Conservation (phyloP, 2,329 filamentous ascomycete genomes). For the Cyanodermella asteris region DNA sequence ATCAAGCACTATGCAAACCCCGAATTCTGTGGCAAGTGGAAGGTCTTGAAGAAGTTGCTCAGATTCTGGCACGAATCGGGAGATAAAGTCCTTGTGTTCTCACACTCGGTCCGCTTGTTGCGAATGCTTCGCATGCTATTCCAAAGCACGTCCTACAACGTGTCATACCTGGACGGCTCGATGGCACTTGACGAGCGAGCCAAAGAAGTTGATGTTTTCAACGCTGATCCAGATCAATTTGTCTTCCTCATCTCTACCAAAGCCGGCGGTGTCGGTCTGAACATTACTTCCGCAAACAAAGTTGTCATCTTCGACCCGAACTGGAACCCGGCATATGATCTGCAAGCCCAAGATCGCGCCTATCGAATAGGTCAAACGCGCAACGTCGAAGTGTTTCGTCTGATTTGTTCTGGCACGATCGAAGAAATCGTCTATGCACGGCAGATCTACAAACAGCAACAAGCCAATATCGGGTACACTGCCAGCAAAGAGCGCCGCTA, state of each 20-base stretch:
- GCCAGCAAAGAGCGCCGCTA: conserved; percentile 83
- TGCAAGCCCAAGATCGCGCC: conserved; percentile 88
- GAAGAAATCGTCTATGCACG: conserved; percentile 94
- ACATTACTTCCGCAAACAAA: conserved; percentile 95
- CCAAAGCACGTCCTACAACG: conserved; percentile 68
- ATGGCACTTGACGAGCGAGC: conserved; percentile 69
- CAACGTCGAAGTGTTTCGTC: conserved; percentile 85
- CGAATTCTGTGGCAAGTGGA: conserved; percentile 94
- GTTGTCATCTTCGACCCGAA: conserved; percentile 94
- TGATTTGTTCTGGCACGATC: conserved; percentile 77
- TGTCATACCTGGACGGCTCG: conserved; percentile 74
- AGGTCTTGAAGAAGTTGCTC: conserved; percentile 64
- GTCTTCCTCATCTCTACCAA: conserved; percentile 91
- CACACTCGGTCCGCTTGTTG: conserved; percentile 68
- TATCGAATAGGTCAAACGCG: conserved; percentile 86
- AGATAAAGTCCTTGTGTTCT: conserved; percentile 91
- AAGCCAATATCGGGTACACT: conserved; percentile 92
- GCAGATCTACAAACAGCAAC: conserved; percentile 97
- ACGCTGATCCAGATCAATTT: conserved; percentile 66
- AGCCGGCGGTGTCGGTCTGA: conserved; percentile 80
- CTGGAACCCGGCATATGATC: conserved; percentile 88
- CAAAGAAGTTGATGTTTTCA: conserved; percentile 71
- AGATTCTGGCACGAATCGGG: conserved; percentile 76
- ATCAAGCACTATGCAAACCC: conserved; percentile 65
- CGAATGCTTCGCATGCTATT: conserved; percentile 72